Percentiles rank a stretch among this genome's conserved stretches.
phyloP scores from a whole-genome alignment of 805 yeast species.

The Wickerhamiella galacta region DNA sequence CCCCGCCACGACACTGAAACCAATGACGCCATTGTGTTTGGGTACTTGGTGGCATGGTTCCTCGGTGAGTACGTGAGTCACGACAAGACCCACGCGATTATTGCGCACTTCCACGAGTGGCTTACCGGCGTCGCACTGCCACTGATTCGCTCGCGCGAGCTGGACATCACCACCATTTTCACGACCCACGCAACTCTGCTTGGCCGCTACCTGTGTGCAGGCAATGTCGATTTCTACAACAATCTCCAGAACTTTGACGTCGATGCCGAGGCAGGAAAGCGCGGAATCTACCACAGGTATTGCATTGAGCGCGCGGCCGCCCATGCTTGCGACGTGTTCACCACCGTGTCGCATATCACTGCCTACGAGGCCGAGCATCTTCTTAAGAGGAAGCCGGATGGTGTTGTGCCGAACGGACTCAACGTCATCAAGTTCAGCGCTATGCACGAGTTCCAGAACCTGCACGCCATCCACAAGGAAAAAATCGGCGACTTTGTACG shows the following conservation, averaged over 20 bases:
- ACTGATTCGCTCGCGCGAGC: constrained; percentile 72
- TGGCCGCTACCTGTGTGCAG: constrained; percentile 93
- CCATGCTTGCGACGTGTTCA: constrained; percentile 89
- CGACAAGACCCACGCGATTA: constrained; percentile 75
- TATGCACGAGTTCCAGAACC: constrained; percentile 92
- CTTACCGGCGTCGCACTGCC: constrained; percentile 93
- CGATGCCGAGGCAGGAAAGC: constrained; percentile 93
- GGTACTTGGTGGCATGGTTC: constrained; percentile 93
- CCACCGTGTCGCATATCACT: constrained; percentile 95
- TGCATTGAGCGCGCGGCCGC: constrained; percentile 95
- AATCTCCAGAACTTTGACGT: constrained; percentile 80
- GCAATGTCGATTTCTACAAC: constrained; percentile 89
- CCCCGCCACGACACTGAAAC: constrained; percentile 81
- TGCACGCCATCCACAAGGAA: constrained; percentile 82
- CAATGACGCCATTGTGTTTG: constrained; percentile 81
- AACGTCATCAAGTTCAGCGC: constrained; percentile 94
- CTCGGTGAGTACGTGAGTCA: constrained; percentile 80
- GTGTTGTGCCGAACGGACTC: constrained; percentile 90
- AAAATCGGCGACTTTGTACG: constrained; percentile 86
- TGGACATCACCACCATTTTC: constrained; percentile 88
- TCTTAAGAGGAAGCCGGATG: constrained; percentile 91
- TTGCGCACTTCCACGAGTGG: constrained; percentile 96
- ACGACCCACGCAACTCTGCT: constrained; percentile 94
- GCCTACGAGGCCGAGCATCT: constrained; percentile 89
- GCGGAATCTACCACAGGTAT: constrained; percentile 93